A percentile compares a stretch with the other conserved stretches of the same genome.
phyloP scores from a whole-genome alignment of 169 alveolate species.

The Prorocentrum cordatum region DNA sequence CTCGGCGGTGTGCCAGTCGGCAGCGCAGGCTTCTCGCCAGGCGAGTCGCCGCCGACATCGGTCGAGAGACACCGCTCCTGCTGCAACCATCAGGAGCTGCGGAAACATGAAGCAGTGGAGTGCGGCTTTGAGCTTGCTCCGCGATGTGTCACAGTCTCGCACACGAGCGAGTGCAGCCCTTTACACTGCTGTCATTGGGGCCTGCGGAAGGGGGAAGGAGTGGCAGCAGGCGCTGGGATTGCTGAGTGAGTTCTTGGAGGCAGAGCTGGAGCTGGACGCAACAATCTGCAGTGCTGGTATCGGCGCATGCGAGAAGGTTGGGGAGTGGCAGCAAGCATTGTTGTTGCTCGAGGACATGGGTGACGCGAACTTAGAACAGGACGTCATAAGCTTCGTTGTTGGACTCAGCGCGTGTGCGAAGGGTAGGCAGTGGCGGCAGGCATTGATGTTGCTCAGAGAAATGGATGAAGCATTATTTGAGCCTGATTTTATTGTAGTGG shows the following conservation, averaged over 20 bases:
- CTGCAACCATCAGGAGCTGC: background rate
- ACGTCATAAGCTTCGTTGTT: background rate
- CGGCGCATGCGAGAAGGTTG: background rate
- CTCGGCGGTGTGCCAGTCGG: no score
- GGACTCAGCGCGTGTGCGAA: constrained; percentile 14
- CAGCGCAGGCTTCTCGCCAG: no score
- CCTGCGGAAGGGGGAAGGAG: background rate
- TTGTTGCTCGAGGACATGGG: background rate
- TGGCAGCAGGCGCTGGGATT: background rate
- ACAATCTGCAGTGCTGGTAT: background rate
- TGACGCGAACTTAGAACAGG: background rate
- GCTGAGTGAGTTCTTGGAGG: background rate
- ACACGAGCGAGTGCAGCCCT: background rate
- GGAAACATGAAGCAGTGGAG: background rate
- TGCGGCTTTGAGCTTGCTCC: background rate
- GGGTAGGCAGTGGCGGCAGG: constrained; percentile 11
- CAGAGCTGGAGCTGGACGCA: background rate
- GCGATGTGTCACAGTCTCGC: background rate
- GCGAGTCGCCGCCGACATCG: no score
- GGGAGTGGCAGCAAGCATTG: background rate
- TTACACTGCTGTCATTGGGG: background rate
- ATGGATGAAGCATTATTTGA: background rate
- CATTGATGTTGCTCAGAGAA: background rate
- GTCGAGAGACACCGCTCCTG: no score
- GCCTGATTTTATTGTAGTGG: background rate